Conservation (phyloP, 164 flowering plant species). For the Macadamia integrifolia region DNA sequence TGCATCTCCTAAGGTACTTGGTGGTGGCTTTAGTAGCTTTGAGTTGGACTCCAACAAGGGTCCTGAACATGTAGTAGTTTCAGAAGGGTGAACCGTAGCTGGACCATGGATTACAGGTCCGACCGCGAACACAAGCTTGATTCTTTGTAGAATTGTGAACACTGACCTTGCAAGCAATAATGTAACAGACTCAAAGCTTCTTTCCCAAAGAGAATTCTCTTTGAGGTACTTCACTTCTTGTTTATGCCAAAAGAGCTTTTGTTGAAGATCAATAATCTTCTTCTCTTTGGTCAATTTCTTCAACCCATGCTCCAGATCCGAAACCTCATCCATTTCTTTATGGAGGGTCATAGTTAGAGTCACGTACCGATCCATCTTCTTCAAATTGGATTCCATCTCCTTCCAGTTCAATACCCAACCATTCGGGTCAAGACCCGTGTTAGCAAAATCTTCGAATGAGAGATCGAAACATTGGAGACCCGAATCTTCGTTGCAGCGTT, state of each 20-base stretch:
- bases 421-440: constrained; percentile 45
- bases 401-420: constrained; percentile 45
- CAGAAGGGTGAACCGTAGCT: constrained; percentile 62
- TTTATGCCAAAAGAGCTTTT: constrained; percentile 58
- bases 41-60: constrained; percentile 50
- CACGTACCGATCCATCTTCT: constrained; percentile 56
- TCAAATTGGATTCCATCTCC: constrained; percentile 53
- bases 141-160: constrained; percentile 60
- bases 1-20: constrained; percentile 57
- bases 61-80: constrained; percentile 29
- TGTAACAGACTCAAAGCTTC: constrained; percentile 53
- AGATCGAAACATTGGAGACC: constrained; percentile 37
- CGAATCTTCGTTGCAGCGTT: constrained; percentile 30
- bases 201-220: constrained; percentile 65
- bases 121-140: constrained; percentile 68
- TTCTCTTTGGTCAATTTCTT: constrained; percentile 37
- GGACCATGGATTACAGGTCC: constrained; percentile 27
- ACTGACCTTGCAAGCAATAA: constrained; percentile 41
- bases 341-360: constrained; percentile 40
- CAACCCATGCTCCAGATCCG: constrained; percentile 35
- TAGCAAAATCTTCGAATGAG: constrained; percentile 45
- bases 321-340: constrained; percentile 60
- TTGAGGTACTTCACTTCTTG: constrained; percentile 63
- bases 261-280: constrained; percentile 55
- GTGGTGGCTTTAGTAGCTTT: constrained; percentile 54